Percentiles rank a stretch among this genome's conserved stretches.
Conservation (phyloP, 352 stramenopile genomes). For the Globisporangium ultimum region DNA sequence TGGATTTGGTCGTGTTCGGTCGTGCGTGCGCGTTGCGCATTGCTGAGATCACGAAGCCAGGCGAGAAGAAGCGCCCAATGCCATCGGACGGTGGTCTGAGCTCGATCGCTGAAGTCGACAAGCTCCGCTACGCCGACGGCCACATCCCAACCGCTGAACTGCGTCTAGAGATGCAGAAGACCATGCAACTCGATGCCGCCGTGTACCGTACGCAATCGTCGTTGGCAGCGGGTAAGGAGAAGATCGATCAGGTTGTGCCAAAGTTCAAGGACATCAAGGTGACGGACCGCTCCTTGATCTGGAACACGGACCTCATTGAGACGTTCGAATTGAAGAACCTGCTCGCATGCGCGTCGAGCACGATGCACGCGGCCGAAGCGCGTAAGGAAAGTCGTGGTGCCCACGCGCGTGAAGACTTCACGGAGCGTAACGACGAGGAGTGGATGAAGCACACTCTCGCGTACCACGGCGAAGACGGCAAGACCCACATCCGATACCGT, state of each 20-base stretch:
- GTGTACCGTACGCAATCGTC: slow-evolving; percentile 58
- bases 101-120: slow-evolving; percentile 87
- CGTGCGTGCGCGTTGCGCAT: slow-evolving; percentile 93
- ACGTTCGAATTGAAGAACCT: slow-evolving; percentile 95
- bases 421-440: slow-evolving; percentile 91
- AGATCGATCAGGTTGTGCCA: slow-evolving; percentile 88
- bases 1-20: slow-evolving; percentile 98
- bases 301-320: slow-evolving; percentile 98
- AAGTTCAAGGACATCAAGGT: slow-evolving; percentile 93
- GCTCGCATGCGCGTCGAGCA: slow-evolving; percentile 90
- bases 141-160: slow-evolving; percentile 80
- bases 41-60: slow-evolving; percentile 91
- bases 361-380: slow-evolving; percentile 93
- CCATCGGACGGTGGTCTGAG: slow-evolving; percentile 84
- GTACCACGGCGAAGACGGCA: slow-evolving; percentile 89
- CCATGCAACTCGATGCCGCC: slow-evolving; percentile 48
- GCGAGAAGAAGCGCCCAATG: slow-evolving; percentile 77
- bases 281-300: slow-evolving; percentile 94
- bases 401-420: slow-evolving; percentile 96
- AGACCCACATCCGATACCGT: slow-evolving; percentile 90
- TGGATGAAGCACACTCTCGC: slow-evolving; percentile 98
- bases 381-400: slow-evolving; percentile 94
- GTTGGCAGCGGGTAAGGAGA: slow-evolving; percentile 74
- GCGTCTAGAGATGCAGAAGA: slow-evolving; percentile 68
- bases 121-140: slow-evolving; percentile 86